phyloP scores from a whole-genome alignment of 371 early-diverging fungal species.

The Syncephalis plumigaleata region DNA sequence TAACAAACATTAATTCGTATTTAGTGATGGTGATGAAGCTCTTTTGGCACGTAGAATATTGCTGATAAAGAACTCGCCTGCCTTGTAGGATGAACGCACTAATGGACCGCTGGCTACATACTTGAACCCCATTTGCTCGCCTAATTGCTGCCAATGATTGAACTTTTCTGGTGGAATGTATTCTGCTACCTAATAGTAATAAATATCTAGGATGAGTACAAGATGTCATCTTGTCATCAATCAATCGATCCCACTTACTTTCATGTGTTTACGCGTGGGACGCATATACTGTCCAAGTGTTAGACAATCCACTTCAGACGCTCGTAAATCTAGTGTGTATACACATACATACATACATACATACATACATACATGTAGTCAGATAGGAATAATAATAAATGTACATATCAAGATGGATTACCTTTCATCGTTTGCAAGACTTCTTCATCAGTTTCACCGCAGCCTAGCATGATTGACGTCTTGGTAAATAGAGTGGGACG shows the following conservation, averaged over 20 bases:
- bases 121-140: constrained; percentile 77
- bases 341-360: constrained; percentile 1
- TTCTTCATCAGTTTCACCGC: constrained; percentile 91
- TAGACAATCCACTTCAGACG: constrained; percentile 80
- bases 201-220: no score
- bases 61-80: constrained; percentile 93
- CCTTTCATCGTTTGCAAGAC: constrained; percentile 72
- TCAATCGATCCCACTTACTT: no score
- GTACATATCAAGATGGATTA: no score
- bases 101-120: constrained; percentile 94
- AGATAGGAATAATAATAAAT: no score
- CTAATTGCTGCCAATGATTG: constrained; percentile 72
- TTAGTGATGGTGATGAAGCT: no score
- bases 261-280: constrained; percentile 96
- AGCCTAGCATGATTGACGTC: constrained; percentile 94
- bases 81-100: constrained; percentile 92
- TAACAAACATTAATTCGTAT: no score
- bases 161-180: constrained; percentile 91
- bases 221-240: no score
- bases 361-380: background rate
- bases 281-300: constrained; percentile 99
- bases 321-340: constrained; percentile 39
- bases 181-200: constrained; percentile 23
- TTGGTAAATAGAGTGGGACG: constrained; percentile 79
- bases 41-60: constrained; percentile 33